Base-by-base conservation (phyloP, 768 basidiomycete genomes). In the Tephrocybe sp. region DNA sequence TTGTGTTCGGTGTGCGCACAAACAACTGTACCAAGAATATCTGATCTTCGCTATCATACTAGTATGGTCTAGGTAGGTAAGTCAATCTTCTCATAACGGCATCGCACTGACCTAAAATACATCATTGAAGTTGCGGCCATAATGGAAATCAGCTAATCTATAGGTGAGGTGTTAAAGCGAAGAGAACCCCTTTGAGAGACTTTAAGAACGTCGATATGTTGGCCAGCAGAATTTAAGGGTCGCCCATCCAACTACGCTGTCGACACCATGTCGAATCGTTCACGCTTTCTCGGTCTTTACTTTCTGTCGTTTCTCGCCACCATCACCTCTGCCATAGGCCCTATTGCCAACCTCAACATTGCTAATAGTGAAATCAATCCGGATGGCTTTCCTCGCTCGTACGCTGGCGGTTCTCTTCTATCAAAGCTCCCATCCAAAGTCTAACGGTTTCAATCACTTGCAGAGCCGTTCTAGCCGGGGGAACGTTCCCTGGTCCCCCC, bases 401-500 rank as follows among this genome's bases (percentile, higher is more conserved):
- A 36, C 14, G 35, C 17, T 36, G 7, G 26, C 3, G 26, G 3
- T 26, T 26, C 7, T 7, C 26, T 26, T 26, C 26, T 26, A 7
- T 26, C 26, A 3, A 4, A 26, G 26, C 26, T 26, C n/a, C n/a
- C n/a, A n/a, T n/a, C n/a, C 26, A 26, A 26, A 7, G 26, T 26
- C 26, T 26, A 26, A 26, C 26, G 4, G n/a, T 26, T 26, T 26
- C 7, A 26, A 3, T 26, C 26, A 26, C 26, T 26, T 26, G 7
- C 26, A 61, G 60, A 33, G 58, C 62, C 49, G 66, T 68, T 30
- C 54, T 65, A 45, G 51, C 64, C 50, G 69, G 68, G 23, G 70
- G 67, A 6, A 19, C 39, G 4, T 58, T 64, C 34, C 68, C 72
- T 41, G 74, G 73, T 2, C 54, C 72, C 0, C 52, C 70, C 17